Conservation (phyloP, 1,284 basidiomycete species). For the Heterobasidion irregulare region DNA sequence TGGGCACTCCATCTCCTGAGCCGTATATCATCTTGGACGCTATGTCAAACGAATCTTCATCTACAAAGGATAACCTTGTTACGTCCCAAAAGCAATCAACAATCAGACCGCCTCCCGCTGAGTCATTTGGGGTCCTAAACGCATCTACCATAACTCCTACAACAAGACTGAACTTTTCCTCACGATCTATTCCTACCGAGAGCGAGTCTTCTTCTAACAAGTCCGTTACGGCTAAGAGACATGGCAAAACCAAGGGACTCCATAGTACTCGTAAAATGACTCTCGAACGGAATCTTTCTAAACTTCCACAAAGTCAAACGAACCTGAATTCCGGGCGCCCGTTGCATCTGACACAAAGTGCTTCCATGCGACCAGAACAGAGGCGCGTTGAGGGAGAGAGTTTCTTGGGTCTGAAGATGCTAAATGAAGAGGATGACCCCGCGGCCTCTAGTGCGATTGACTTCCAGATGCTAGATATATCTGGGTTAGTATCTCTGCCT, state of each 20-base stretch:
- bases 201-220: not conserved
- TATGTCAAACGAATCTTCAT: too few species aligned
- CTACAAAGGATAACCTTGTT: too few species aligned
- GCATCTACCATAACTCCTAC: too few species aligned
- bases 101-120: too few species aligned
- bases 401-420: not conserved
- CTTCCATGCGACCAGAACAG: not conserved
- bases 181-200: too few species aligned
- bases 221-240: not conserved
- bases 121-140: too few species aligned
- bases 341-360: not conserved
- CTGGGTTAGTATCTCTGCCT: constrained; percentile 23
- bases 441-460: constrained; percentile 4
- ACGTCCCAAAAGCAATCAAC: too few species aligned
- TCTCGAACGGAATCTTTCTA: not conserved
- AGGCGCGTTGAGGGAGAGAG: not conserved
- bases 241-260: not conserved
- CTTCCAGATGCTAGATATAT: constrained; percentile 27
- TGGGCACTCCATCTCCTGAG: too few species aligned
- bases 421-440: not conserved
- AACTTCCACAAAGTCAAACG: not conserved
- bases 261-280: not conserved
- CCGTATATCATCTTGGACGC: too few species aligned
- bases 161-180: too few species aligned
- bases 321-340: not conserved